These are phyloP conservation scores for Didymella segeticola DNA, from an alignment of 2,329 filamentous ascomycete species.

Conservation along the genomic window DNA sequence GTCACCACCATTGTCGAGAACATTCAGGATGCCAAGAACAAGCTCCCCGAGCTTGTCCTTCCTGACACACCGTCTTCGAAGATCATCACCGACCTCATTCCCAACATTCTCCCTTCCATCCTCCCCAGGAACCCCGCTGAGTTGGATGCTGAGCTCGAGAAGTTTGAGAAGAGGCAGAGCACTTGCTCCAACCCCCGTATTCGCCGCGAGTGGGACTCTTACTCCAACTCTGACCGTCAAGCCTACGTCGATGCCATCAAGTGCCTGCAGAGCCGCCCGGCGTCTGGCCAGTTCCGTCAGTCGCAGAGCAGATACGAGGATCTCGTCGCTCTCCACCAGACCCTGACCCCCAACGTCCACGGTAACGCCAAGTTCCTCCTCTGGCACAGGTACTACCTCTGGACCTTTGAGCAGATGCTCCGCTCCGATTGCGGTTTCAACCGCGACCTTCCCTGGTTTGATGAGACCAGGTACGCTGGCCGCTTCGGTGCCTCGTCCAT, in stretches of 20 bases:
- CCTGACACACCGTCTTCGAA: slow-evolving; percentile 5
- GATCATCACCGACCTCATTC: slow-evolving; percentile 11
- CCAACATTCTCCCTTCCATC: neutral
- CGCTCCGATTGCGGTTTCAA: slow-evolving; percentile 53
- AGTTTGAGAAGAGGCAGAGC: slow-evolving; percentile 24
- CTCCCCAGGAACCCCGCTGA: slow-evolving; percentile 10
- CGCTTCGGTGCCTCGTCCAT: slow-evolving; percentile 38
- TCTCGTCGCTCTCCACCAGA: slow-evolving; percentile 44
- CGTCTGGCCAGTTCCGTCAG: slow-evolving; percentile 34
- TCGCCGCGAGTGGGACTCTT: slow-evolving; percentile 43
- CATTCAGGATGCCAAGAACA: slow-evolving; percentile 16
- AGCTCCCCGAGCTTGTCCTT: slow-evolving; percentile 15
- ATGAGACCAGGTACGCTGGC: slow-evolving; percentile 44
- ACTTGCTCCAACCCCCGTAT: slow-evolving; percentile 37
- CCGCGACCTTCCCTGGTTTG: slow-evolving; percentile 49
- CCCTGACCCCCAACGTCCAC: slow-evolving; percentile 43
- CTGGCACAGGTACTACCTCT: slow-evolving; percentile 54
- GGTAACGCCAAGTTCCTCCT: slow-evolving; percentile 48
- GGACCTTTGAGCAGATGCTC: slow-evolving; percentile 52
- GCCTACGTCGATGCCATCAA: slow-evolving; percentile 38
- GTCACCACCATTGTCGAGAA: slow-evolving; percentile 26
- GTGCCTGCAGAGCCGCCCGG: slow-evolving; percentile 34
- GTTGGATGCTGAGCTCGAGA: slow-evolving; percentile 14
- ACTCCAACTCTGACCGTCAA: slow-evolving; percentile 30
- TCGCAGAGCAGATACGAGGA: slow-evolving; percentile 45